Evolutionary conservation across 257 asterid species (phyloP).

Genomic region (Striga asiatica): DNA sequence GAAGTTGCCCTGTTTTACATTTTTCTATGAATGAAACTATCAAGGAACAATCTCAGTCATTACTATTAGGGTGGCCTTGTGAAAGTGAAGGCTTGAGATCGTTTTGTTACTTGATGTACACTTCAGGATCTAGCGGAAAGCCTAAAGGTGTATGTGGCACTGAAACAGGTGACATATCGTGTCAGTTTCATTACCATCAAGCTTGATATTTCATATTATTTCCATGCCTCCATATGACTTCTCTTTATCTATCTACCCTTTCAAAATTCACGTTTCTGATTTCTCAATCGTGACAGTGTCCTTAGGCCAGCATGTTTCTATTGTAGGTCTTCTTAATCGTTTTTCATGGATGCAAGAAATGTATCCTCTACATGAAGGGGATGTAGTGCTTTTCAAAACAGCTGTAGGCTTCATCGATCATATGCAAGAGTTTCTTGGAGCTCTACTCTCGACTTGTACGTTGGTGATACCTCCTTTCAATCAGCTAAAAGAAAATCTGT

Average conservation of each 20-base stretch:
- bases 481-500: slow-evolving; percentile 65
- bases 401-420: slow-evolving; percentile 89
- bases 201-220: not conserved
- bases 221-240: not conserved
- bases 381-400: slow-evolving; percentile 65
- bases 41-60: slow-evolving; percentile 22
- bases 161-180: slow-evolving; percentile 48
- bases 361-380: slow-evolving; percentile 61
- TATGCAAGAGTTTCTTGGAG: slow-evolving; percentile 84
- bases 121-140: slow-evolving; percentile 87
- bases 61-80: slow-evolving; percentile 56
- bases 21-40: slow-evolving; percentile 31
- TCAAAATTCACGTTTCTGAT: not conserved
- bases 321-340: slow-evolving; percentile 87
- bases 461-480: slow-evolving; percentile 87
- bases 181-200: not conserved
- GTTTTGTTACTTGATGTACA: slow-evolving; percentile 85
- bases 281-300: slow-evolving; percentile 3
- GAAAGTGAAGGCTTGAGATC: slow-evolving; percentile 44
- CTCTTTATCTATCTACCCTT: not conserved
- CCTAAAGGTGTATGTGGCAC: slow-evolving; percentile 97
- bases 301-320: slow-evolving; percentile 11
- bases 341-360: slow-evolving; percentile 75
- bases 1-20: slow-evolving; percentile 35
- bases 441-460: slow-evolving; percentile 56